Conservation (phyloP, 441 rosid genomes). For the Populus hybrid region DNA sequence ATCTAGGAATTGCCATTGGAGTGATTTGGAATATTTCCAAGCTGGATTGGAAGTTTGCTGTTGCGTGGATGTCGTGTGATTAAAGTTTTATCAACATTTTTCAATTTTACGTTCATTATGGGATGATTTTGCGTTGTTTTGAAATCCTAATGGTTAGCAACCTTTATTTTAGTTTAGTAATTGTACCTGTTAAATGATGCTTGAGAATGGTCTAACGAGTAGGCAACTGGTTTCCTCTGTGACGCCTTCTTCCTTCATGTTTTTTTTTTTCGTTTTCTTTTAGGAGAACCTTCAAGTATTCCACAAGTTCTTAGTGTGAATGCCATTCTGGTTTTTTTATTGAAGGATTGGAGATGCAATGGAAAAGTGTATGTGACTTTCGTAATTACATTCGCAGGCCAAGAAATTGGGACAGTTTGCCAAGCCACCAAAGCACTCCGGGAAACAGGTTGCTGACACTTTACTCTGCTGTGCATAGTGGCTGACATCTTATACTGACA, state of each 20-base stretch:
- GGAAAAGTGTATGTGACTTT: conserved; percentile 77
- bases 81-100: neutral
- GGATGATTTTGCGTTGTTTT: neutral
- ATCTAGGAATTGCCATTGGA: too few relatives aligned
- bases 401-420: conserved; percentile 66
- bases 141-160: neutral
- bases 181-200: too few relatives aligned
- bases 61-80: neutral
- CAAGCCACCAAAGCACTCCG: conserved; percentile 73
- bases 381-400: conserved; percentile 86
- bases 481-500: neutral
- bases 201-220: neutral
- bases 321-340: conserved; percentile 4
- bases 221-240: neutral
- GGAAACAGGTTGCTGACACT: conserved; percentile 66
- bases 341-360: conserved; percentile 95
- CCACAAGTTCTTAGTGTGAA: neutral
- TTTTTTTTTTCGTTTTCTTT: neutral
- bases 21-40: too few relatives aligned
- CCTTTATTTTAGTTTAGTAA: neutral
- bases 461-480: conserved; percentile 10
- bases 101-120: neutral
- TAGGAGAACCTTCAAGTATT: neutral
- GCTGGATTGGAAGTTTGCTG: too few relatives aligned
- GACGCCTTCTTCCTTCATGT: neutral